These are phyloP conservation scores for Colletotrichum graminicola DNA, from an alignment of 2,329 filamentous ascomycete species.

Conservation along the genomic window DNA sequence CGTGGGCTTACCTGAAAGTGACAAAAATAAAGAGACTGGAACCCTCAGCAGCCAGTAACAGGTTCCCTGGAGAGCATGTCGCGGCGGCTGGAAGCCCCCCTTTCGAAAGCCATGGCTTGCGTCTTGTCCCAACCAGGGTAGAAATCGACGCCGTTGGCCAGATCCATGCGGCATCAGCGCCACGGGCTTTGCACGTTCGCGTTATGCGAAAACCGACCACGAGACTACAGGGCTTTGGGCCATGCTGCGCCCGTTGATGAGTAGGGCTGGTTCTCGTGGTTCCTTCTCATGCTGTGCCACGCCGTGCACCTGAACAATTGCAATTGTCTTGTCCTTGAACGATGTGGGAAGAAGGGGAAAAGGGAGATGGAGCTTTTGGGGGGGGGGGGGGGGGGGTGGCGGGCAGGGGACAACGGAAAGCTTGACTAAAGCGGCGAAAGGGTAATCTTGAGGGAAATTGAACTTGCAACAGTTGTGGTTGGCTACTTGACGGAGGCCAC, in stretches of 20 bases:
- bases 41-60: not conserved
- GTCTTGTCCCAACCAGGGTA: conserved; percentile 4
- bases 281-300: not conserved
- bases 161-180: conserved; percentile 23
- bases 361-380: conserved; percentile 1
- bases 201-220: conserved; percentile 31
- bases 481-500: not conserved
- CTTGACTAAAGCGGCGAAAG: not conserved
- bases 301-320: not conserved
- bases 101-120: conserved; percentile 30
- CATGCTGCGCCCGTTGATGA: not conserved
- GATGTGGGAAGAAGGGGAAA: not conserved
- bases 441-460: conserved; percentile 3
- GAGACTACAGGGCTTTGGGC: conserved; percentile 26
- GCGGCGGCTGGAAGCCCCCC: conserved; percentile 17
- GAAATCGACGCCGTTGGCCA: conserved; percentile 7
- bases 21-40: conserved; percentile 33
- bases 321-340: conserved; percentile 2
- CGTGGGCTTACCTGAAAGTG: conserved; percentile 3
- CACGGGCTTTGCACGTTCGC: conserved; percentile 28
- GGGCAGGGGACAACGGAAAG: not conserved
- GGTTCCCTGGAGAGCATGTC: conserved; percentile 14
- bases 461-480: not conserved
- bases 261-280: conserved; percentile 22
- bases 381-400: not conserved